Evolutionary conservation across 2,329 filamentous ascomycete species (phyloP).

Genomic region (Alternaria longipes): DNA sequence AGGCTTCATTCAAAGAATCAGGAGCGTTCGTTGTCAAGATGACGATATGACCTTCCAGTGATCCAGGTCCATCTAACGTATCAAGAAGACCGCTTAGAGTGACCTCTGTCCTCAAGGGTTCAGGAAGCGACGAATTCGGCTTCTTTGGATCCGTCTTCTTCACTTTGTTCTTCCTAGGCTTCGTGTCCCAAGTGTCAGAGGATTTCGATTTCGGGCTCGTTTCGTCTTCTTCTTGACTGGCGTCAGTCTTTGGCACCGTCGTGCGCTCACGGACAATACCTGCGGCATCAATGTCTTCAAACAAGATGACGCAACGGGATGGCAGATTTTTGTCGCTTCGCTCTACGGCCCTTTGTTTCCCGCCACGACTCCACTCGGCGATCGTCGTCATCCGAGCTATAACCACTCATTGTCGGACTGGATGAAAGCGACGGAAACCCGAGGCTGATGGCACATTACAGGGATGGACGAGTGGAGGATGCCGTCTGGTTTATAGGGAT

Average conservation of each 20-base stretch:
- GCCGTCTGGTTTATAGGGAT: too few species aligned
- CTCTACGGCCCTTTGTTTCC: background rate
- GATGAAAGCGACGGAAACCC: background rate
- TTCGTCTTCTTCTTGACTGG: background rate
- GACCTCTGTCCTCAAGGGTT: background rate
- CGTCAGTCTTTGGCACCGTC: background rate
- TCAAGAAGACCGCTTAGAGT: conserved; percentile 6
- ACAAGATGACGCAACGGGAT: background rate
- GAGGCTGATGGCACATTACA: background rate
- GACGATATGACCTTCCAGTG: background rate
- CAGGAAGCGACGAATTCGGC: background rate
- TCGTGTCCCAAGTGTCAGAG: background rate
- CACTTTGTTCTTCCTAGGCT: background rate
- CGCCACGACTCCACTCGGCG: too few species aligned
- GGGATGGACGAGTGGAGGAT: background rate
- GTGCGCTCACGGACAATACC: background rate
- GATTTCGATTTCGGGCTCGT: background rate
- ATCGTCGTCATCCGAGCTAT: background rate
- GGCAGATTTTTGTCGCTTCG: background rate
- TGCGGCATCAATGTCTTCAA: background rate
- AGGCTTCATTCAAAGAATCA: conserved; percentile 2
- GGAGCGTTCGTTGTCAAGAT: conserved; percentile 7
- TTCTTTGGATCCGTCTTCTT: background rate
- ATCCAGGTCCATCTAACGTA: conserved; percentile 1
- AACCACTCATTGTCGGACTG: background rate